Evolutionary conservation across 2,329 filamentous ascomycete species (phyloP), one percentile per base, ranked within the genome.

Genomic region (Geosmithia morbida): DNA sequence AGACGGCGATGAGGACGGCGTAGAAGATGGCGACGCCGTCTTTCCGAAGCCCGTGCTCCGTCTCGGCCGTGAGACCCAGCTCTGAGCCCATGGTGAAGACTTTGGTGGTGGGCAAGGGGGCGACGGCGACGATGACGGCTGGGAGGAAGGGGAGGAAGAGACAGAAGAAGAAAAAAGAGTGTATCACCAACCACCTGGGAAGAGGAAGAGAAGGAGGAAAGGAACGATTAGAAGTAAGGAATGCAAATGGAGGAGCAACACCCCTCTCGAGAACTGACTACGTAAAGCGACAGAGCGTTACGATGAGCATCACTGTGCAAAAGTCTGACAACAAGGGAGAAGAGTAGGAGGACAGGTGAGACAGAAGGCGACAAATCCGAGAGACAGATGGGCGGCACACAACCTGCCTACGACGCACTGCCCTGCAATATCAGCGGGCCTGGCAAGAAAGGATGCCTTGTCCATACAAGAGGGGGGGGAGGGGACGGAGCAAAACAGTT

Each of bases 1-100:
- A 71, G 29, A 59, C 48, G 3, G 56, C 54, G 29, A 59, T 57
- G 46, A 66, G 64, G 49, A 55, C 53, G 49, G 65, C 56, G 56
- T 58, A 71, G 52, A 68, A 70, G 52, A 70, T 58, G 48, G 65
- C 66, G 33, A 68, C 53, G 45, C 52, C 60, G 49, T 68, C 61
- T 30, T 67, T 17, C n/a, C 44, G 3, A 16, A 20, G 19, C 41
- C n/a, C 39, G 45, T 17, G 46, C 46, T 26, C 13, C 20, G 43
- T 41, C 17, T 48, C 39, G 33, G 14, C 5, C 29, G 42, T 22
- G 17, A 48, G 42, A 19, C 42, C 43, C 16, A 45, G 20, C 22
- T 44, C 42, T 5, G 20, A 44, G 17, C 40, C 46, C 46, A 37
- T 16, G 49, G 46, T 0, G 46, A 42, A 20, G 33, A 16, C 14